These are phyloP conservation scores for Peronospora farinosa DNA, from an alignment of 352 stramenopile genomes.

Conservation along the genomic window DNA sequence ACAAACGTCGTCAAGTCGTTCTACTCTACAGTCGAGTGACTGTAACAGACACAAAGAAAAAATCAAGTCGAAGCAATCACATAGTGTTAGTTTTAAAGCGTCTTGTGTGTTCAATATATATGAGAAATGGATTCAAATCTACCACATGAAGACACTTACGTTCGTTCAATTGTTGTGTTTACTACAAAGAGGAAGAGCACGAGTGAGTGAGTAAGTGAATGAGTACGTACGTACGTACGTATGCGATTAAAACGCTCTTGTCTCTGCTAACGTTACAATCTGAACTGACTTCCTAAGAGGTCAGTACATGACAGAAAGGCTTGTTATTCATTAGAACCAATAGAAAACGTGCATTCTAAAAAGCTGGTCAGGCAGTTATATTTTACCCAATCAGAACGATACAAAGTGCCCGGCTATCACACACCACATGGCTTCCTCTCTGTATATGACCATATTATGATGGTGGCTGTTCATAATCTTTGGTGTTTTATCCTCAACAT, in stretches of 20 bases:
- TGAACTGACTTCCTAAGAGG: constrained; percentile 46
- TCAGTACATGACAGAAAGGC: constrained; percentile 11
- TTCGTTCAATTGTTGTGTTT: constrained; percentile 10
- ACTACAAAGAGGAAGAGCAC: constrained; percentile 7
- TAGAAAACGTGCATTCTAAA: not conserved
- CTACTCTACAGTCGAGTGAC: constrained; percentile 24
- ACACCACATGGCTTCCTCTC: not conserved
- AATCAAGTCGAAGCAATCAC: not conserved
- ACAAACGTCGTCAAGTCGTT: constrained; percentile 13
- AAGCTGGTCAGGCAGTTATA: not conserved
- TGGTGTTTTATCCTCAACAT: too few species aligned
- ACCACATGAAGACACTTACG: constrained; percentile 1
- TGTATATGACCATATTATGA: too few species aligned
- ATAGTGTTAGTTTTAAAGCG: not conserved
- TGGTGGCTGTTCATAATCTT: too few species aligned
- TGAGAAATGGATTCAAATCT: too few species aligned
- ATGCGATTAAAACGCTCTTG: constrained; percentile 6
- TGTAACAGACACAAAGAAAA: constrained; percentile 10
- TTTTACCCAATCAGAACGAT: constrained; percentile 8
- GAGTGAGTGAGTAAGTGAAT: constrained; percentile 1
- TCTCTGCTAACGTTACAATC: constrained; percentile 39
- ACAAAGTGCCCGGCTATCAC: not conserved
- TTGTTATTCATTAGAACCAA: constrained; percentile 6
- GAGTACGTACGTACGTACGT: too few species aligned
- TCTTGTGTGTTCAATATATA: not conserved